Evolutionary conservation across 495 filamentous ascomycete genomes (phyloP), one percentile per base, ranked within the genome.

Genomic region (Cryomyces minteri): DNA sequence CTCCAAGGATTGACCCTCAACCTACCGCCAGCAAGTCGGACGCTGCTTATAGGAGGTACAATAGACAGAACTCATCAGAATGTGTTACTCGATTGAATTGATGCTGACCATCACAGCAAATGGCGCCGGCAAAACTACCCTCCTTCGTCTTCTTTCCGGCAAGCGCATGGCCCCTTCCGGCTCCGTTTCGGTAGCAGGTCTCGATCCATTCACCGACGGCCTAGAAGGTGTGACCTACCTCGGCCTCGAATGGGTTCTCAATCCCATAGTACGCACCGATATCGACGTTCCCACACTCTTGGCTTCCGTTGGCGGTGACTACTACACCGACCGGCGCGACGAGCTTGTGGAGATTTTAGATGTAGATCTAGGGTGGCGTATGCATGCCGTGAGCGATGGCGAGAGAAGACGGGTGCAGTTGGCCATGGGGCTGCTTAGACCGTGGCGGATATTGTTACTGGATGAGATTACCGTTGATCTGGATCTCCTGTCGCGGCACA

Each of bases 391-490:
- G 9, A 80, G 72, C 3, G 90, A 99, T 54, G 90, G 90, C 14
- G 90, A 99, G 65, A 65, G 90, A 4, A 69, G 90, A 1, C 70
- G 90, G 10, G 90, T 99, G 25, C 90, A 99, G 67, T 66, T 99
- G 25, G 85, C 87, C 11, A 96, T 99, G 90, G 90, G 90, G 0
- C 62, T 99, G 37, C 65, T 99, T 12, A 69, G 88, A n/a, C 90
- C 90, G 5, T 99, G 90, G 90, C 72, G 71, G 30, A 78, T 95
- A 5, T 62, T 99, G 37, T 65, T 99, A 51, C 71, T 99, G 11
- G 90, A 99, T 57, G 90, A 99, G 65, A 90, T 99, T 52, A 99
- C 90, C 2, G 92, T 99, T 4, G 90, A 99, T 60, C 59, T 99
- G 48, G 90, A 99, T 54, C 68, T 99, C 30, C 69, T 95, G 48